Evolutionary conservation across 257 asterid species (phyloP), one percentile per base, ranked within the genome.

Genomic region (Plantago elongata): DNA sequence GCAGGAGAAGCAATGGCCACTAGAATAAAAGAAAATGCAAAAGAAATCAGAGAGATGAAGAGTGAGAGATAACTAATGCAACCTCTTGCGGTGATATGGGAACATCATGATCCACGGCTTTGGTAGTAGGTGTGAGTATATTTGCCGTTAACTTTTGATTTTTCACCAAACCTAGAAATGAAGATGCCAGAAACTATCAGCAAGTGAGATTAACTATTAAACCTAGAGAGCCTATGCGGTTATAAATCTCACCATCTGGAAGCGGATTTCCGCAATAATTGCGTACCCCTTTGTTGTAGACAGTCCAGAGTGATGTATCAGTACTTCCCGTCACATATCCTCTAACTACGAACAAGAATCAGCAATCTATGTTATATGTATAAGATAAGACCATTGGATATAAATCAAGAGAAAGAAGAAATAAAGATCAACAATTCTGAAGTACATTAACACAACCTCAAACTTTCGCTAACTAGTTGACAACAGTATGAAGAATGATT

Each of bases 311-410:
- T 60, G 99, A 93, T 9, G 99, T 93, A 56, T 93, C 99, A 46
- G 99, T 89, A 76, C 95, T 93, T 66, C 99, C 99, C 4, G 97
- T 93, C 71, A 93, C 83, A 70, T 84, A 89, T 57, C 99, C 97
- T 82, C 99, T 80, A 54, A 87, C 97, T 93, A 66, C 29, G 62
- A 16, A 63, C 4, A 68, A 63, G 71, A 47, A 66, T 7, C 62
- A 69, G 17, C 13, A 52, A 14, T 10, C 57, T 17, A 50, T 51
- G 27, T 22, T 2, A 22, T 22, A 22, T 22, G 2, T 22, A 22
- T 22, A 22, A 22, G 27, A 22, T 22, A 22, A 22, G 27, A 22
- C 2, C 40, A 34, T 34, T 3, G 40, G 40, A 34, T 34, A 34
- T 6, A 34, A 34, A 34, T 7, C 40, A 34, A 34, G 40, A 34